Base-by-base conservation (phyloP, 2,329 filamentous ascomycete species). In the Trichoderma polysporum region DNA sequence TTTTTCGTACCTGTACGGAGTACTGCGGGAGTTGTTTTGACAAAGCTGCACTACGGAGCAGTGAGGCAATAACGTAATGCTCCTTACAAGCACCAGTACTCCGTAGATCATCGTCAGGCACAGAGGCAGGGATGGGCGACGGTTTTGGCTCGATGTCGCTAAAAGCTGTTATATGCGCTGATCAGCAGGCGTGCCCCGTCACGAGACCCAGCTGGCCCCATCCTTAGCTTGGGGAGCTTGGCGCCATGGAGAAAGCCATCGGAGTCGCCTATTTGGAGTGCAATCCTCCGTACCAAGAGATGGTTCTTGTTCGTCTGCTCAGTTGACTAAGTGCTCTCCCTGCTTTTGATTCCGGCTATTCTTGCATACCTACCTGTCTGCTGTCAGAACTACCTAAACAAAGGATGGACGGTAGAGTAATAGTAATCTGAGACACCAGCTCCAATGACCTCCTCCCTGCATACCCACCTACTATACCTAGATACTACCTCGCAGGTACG, bases 121-220 rank as follows among this genome's bases (percentile, higher is more conserved):
- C 58, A 61, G 58, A 37, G 29, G 60, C 60, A 63, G 35, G 60
- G 60, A 63, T 63, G 49, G 56, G 45, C 17, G 25, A 54, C 35
- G 50, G 45, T 17, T 61, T 52, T 61, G 58, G 31, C 45, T 50
- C n/a, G 25, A 54, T 63, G 37, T 56, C 60, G 60, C 60, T 63
- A 63, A 37, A 53, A 17, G 60, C 25, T 54, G 37, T 31, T 54
- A 25, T 54, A 63, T 63, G 58, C 60, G 60, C 37, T 63, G 60
- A 63, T 63, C 60, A 63, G 60, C 60, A 63, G 60, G 60, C 35
- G 50, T 45, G 49, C 60, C 47, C 50, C 50, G 60, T 63, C 60
- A 63, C 60, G 60, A 63, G 60, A 63, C 60, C 50, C 60, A 25
- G 60, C 60, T 31, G 17, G 37, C 37, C 27, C 58, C 60, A 47